phyloP scores from a whole-genome alignment of 352 stramenopile species.

The Aphanomyces cochlioides region DNA sequence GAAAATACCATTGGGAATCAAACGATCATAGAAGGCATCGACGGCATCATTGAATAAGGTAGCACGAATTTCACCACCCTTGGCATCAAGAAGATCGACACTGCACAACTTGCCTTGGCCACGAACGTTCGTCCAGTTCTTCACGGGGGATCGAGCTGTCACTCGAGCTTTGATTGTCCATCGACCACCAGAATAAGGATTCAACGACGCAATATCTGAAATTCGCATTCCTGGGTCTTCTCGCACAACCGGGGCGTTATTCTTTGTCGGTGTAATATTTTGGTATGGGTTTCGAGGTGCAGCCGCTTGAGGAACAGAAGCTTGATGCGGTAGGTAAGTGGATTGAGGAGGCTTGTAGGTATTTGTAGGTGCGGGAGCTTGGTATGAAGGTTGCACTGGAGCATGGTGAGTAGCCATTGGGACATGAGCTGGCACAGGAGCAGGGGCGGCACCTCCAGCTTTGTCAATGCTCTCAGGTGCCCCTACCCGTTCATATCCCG shows the following conservation, averaged over 20 bases:
- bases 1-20: conserved; percentile 89
- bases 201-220: conserved; percentile 87
- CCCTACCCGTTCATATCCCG: conserved; percentile 70
- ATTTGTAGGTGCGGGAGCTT: conserved; percentile 30
- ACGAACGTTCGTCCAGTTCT: conserved; percentile 94
- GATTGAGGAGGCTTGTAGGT: conserved; percentile 41
- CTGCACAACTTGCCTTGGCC: conserved; percentile 96
- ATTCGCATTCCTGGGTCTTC: conserved; percentile 78
- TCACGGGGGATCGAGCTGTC: conserved; percentile 90
- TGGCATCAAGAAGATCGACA: conserved; percentile 93
- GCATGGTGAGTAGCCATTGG: conserved; percentile 11
- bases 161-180: conserved; percentile 97
- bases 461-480: conserved; percentile 72
- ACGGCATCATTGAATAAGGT: conserved; percentile 99
- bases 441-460: conserved; percentile 40
- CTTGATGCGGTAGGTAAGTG: conserved; percentile 41
- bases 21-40: conserved; percentile 94
- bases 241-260: conserved; percentile 72
- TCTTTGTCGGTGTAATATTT: conserved; percentile 14
- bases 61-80: conserved; percentile 93
- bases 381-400: conserved; percentile 27
- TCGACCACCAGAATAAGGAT: conserved; percentile 90
- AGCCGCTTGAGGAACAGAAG: conserved; percentile 32
- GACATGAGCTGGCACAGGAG: conserved; percentile 20
- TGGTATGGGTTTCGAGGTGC: conserved; percentile 34